Evolutionary conservation across 352 stramenopile species (phyloP).

Genomic region (Pythium aphanidermatum): DNA sequence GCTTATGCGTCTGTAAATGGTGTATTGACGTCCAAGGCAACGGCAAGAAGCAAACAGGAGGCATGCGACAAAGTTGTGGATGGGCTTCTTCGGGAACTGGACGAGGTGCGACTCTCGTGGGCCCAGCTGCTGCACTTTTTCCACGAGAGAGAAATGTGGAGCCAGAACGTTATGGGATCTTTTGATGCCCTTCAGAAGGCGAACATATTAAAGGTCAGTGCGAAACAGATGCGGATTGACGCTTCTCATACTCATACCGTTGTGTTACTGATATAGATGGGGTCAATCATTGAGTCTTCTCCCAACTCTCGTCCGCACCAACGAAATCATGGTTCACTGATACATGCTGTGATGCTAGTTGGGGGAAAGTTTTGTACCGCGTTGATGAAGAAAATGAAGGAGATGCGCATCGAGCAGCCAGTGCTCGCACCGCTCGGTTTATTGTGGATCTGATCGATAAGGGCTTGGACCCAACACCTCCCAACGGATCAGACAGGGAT

Average conservation of each 20-base stretch:
- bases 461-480: constrained; percentile 42
- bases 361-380: constrained; percentile 40
- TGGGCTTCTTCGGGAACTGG: constrained; percentile 46
- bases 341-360: constrained; percentile 36
- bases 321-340: no score
- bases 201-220: constrained; percentile 58
- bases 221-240: constrained; percentile 9
- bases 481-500: constrained; percentile 23
- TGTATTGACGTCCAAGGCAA: constrained; percentile 42
- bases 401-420: constrained; percentile 42
- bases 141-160: constrained; percentile 49
- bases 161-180: constrained; percentile 40
- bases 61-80: constrained; percentile 58
- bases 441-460: constrained; percentile 66
- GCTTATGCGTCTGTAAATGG: constrained; percentile 61
- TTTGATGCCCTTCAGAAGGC: constrained; percentile 59
- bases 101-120: constrained; percentile 47
- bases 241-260: no score
- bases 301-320: neutral
- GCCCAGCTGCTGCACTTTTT: constrained; percentile 68
- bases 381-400: constrained; percentile 42
- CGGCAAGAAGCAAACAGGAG: constrained; percentile 39
- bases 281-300: no score
- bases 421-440: constrained; percentile 50
- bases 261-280: no score